phyloP scores from a whole-genome alignment of 2,329 filamentous ascomycete genomes.

The Penicillium corylophilum region DNA sequence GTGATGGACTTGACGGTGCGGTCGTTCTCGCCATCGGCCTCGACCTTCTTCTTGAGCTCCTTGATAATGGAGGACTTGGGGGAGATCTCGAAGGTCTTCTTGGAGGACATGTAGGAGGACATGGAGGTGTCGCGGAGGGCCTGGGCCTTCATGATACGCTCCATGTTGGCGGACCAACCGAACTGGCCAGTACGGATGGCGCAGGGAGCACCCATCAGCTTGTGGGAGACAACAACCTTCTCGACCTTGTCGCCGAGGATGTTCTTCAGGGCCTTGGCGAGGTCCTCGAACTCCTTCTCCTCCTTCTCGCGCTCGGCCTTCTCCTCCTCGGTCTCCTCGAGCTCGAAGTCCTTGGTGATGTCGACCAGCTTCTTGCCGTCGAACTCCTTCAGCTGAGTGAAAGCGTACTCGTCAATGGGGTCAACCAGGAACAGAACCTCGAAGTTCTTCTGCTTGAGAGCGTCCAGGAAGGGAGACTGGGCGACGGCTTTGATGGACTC shows the following conservation, averaged over 20 bases:
- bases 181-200: conserved; percentile 99
- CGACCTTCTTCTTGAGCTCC: conserved; percentile 99
- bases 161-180: conserved; percentile 99
- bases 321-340: conserved; percentile 99
- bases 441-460: conserved; percentile 98
- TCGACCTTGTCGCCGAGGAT: conserved; percentile 98
- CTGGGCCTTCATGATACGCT: conserved; percentile 99
- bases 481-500: conserved; percentile 97
- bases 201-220: conserved; percentile 90
- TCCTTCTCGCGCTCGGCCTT: conserved; percentile 92
- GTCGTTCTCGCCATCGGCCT: conserved; percentile 95
- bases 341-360: conserved; percentile 99
- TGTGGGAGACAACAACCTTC: conserved; percentile 99
- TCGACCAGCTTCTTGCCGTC: conserved; percentile 99
- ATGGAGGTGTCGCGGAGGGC: conserved; percentile 99
- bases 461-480: conserved; percentile 98
- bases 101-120: conserved; percentile 99
- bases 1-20: conserved; percentile 99
- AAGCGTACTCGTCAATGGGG: conserved; percentile 98
- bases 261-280: conserved; percentile 98
- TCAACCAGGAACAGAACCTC: conserved; percentile 99
- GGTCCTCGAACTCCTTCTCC: conserved; percentile 96
- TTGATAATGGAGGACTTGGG: conserved; percentile 96
- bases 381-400: conserved; percentile 99
- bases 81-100: conserved; percentile 99